Evolutionary conservation across 805 yeast genomes (phyloP), one percentile per base, ranked within the genome.

Genomic region (Cephaloascus albidus): DNA sequence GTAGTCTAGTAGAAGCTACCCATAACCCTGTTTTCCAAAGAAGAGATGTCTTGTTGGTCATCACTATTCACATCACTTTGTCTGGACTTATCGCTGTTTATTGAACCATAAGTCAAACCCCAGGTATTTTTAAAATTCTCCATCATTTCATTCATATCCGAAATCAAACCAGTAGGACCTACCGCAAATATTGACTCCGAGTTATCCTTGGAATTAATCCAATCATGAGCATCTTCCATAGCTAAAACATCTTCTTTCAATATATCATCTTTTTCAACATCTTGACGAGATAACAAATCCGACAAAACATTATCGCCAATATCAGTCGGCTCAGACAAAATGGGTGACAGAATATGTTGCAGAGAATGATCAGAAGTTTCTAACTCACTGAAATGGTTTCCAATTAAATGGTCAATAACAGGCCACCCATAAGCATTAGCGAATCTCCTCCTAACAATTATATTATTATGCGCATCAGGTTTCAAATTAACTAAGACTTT

Each of bases 401-500:
- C 65, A 1, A 83, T 85, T 47, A 89, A 51, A 57, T 90, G 96
- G 35, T 81, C 82, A n/a, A 90, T 69, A 0, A 87, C 95, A 1
- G 85, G 86, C 93, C 96, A 87, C 2, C 98, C 98, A 60, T 82
- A 89, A 0, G 96, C 93, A 60, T 90, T 90, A 4, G 94, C 81
- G 65, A 85, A 93, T 44, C 85, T 63, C 47, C 98, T 70, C 45
- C 98, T 67, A 1, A 90, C 97, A 20, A 86, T 70, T 20, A 93
- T 88, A 52, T 88, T 90, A 52, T 90, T 90, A 54, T 90, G 98
- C 0, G 98, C 96, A 57, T 90, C 98, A 0, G 97, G 96, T 46
- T 78, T 74, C 45, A 93, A 61, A 34, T 78, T 78, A 1, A 89
- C 96, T 20, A 93, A 61, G 3, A 93, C 96, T 58, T 90, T 90